Percentiles rank a stretch among this genome's conserved stretches.
Evolutionary conservation across 2,329 filamentous ascomycete species (phyloP).

Genomic region (Penicillium sumatraense): DNA sequence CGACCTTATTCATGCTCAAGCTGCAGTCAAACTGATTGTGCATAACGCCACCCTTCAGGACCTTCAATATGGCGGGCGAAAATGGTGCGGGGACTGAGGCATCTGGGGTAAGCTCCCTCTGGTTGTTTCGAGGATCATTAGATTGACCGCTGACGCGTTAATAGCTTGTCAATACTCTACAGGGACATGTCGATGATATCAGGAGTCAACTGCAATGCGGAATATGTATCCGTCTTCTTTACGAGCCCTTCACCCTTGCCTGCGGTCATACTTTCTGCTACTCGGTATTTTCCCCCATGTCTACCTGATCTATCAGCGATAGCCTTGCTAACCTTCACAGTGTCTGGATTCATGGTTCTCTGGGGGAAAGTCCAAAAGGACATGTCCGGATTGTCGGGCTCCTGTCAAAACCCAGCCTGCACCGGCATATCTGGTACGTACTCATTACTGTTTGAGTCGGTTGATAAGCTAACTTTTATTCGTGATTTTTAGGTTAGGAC

Average conservation of each 20-base stretch:
- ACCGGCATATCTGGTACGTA: conserved; percentile 65
- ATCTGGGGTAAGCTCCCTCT: conserved; percentile 35
- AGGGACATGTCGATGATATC: conserved; percentile 64
- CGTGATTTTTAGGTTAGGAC: conserved; percentile 59
- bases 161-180: conserved; percentile 48
- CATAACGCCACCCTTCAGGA: neutral
- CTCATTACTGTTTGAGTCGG: neutral
- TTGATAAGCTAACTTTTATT: conserved; percentile 4
- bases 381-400: conserved; percentile 70
- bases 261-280: conserved; percentile 77
- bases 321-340: conserved; percentile 43
- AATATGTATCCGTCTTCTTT: conserved; percentile 70
- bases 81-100: conserved; percentile 24
- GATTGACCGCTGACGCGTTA: conserved; percentile 17
- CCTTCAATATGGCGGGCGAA: conserved; percentile 17
- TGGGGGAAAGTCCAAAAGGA: conserved; percentile 61
- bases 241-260: conserved; percentile 70
- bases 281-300: conserved; percentile 52
- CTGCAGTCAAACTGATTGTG: conserved; percentile 1
- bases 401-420: conserved; percentile 63
- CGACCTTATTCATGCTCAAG: conserved; percentile 8
- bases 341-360: conserved; percentile 62
- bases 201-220: conserved; percentile 67
- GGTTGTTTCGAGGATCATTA: neutral
- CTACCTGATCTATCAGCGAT: neutral